Evolutionary conservation across 2,329 filamentous ascomycete genomes (phyloP), one percentile per base, ranked within the genome.

Genomic region (Arthrobotrys iridis): DNA sequence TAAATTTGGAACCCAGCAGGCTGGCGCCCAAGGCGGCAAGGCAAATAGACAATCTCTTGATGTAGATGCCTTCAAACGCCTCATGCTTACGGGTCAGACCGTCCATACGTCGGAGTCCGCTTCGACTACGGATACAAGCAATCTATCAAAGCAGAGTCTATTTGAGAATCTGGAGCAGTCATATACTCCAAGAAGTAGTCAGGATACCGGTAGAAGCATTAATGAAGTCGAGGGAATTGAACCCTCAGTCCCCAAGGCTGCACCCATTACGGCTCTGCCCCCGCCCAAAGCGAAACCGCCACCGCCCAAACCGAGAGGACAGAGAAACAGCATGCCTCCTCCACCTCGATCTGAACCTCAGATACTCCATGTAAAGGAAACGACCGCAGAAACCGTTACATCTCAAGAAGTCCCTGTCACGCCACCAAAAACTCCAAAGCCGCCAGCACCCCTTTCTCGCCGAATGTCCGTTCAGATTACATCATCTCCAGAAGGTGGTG

Each of bases 61-160:
- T 80, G 92, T 94, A 0, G 88, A 92, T 80, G 89, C 91, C 5
- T 95, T 95, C 83, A 89, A 89, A 80, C 86, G 89, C 72, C 83
- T 95, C 75, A 85, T 95, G 52, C 85, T 95, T 83, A 95, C 91
- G 0, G 92, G 92, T 18, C 87, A 88, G 79, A 15, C 62, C 28
- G 72, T 37, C 15, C 80, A 81, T 5, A 78, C 81, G 1, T 82
- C 82, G 37, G 79, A 80, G 15, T 80, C 79, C 41, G 81, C 82
- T 43, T 75, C 80, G 64, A 82, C 83, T 73, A 70, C 72, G 0
- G 64, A 68, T 18, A 60, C 48, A 3, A 65, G 58, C 64, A 65
- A 83, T 81, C 57, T 80, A 79, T 65, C 79, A 28, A 76, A 70
- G 15, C 65, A 73, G 58, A 66, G 60, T 22, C 18, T 74, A 15